Conservation (phyloP, 345 rosid genomes). For the Heritiera littoralis region DNA sequence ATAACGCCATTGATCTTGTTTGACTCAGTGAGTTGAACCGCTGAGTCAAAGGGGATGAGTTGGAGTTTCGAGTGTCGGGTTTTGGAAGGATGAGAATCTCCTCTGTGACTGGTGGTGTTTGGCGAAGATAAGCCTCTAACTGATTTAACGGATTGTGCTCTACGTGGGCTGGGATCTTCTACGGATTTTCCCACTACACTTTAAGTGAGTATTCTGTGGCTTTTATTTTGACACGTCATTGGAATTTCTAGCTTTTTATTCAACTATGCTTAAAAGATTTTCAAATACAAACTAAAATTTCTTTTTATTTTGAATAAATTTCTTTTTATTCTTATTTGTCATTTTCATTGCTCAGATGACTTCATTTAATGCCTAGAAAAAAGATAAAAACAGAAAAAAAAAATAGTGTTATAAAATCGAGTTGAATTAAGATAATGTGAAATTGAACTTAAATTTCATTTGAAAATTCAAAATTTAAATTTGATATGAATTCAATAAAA, state of each 20-base stretch:
- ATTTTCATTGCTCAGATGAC: background rate
- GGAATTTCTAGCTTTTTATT: too few species aligned
- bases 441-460: too few species aligned
- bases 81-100: constrained; percentile 9
- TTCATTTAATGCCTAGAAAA: too few species aligned
- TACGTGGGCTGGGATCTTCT: background rate
- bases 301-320: too few species aligned
- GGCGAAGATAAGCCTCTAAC: constrained; percentile 39
- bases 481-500: too few species aligned
- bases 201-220: background rate
- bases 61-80: constrained; percentile 12
- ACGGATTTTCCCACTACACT: constrained; percentile 8
- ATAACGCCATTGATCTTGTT: constrained; percentile 55
- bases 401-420: too few species aligned
- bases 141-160: constrained; percentile 41
- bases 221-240: constrained; percentile 1
- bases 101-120: background rate
- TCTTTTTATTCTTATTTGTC: background rate
- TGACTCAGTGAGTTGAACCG: constrained; percentile 41
- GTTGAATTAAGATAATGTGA: too few species aligned
- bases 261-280: too few species aligned
- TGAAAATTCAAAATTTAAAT: too few species aligned
- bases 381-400: too few species aligned
- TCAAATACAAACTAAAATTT: too few species aligned
- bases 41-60: constrained; percentile 6